Base-by-base conservation (phyloP, 768 basidiomycete species). In the Suillus placidus region DNA sequence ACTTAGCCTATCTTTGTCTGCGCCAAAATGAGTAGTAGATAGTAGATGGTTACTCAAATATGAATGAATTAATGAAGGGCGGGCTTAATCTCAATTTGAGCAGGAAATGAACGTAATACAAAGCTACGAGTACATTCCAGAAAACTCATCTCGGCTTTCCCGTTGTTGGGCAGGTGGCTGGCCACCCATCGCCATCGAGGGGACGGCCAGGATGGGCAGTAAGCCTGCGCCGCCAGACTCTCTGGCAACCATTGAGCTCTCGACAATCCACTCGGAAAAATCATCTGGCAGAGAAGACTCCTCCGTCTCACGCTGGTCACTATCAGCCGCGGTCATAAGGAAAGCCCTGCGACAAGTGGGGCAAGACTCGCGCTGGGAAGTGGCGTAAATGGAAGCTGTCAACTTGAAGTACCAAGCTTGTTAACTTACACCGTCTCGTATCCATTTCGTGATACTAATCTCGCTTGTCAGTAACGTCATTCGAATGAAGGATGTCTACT, bases 401-500 rank as follows among this genome's bases (percentile, higher is more conserved):
- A 32, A n/a, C n/a, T n/a, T n/a, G n/a, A n/a, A 20, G 12, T 30
- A 60, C 12, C 32, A 42, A 20, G 30, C 35, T 64, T 34, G 52
- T 62, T 38, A 26, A 80, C 85, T 62, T 72, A 90, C 89, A 54
- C 84, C 86, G 60, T 83, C 83, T 30, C 69, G 73, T 43, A 90
- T 81, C 90, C 90, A 91, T 67, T 84, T 85, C 7, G 81, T 80
- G 58, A 91, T 88, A 74, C 89, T 91, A 67, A 40, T 67, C 63
- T 38, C n/a, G 45, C 43, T 63, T n/a, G 61, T 74, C 34, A 73
- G 71, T 64, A 67, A 63, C 64, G 34, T 38, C 63, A 63, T 49
- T 47, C n/a, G 38, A 58, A 64, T 57, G 61, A 23, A 62, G 49
- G 51, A 64, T 55, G 16, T 60, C 69, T 73, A 78, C 78, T 77